Percentiles rank a stretch among this genome's conserved stretches.
Conservation (phyloP, 179 eudicot species). For the Pouteria campechiana region DNA sequence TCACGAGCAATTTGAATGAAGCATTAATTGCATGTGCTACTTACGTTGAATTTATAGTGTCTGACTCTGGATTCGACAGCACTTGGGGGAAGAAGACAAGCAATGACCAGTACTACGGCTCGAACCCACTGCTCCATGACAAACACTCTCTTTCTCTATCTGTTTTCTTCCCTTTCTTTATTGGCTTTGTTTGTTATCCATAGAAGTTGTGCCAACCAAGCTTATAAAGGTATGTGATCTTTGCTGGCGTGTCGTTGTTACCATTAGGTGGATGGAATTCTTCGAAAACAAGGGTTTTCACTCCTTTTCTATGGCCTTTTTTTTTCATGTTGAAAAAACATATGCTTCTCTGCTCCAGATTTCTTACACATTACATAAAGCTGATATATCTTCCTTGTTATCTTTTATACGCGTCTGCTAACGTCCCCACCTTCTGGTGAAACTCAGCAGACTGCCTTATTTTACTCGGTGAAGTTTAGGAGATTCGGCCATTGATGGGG, state of each 20-base stretch:
- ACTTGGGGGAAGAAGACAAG: slow-evolving; percentile 15
- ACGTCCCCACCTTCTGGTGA: no score
- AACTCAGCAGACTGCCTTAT: no score
- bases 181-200: not conserved
- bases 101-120: slow-evolving; percentile 17
- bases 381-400: no score
- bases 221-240: slow-evolving; percentile 18
- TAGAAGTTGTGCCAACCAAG: slow-evolving; percentile 9
- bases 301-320: no score
- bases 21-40: not conserved
- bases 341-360: slow-evolving; percentile 5
- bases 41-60: slow-evolving; percentile 47
- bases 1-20: not conserved
- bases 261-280: slow-evolving; percentile 36
- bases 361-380: slow-evolving; percentile 27
- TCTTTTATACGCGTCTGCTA: no score
- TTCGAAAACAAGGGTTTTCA: slow-evolving; percentile 23
- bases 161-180: not conserved
- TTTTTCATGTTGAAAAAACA: not conserved
- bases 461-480: no score
- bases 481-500: no score
- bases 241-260: slow-evolving; percentile 40
- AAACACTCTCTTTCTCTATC: not conserved
- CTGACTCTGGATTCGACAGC: slow-evolving; percentile 37
- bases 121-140: slow-evolving; percentile 21